Conservation (phyloP, 148 eudicot genomes). For the Rhododendron vialii region DNA sequence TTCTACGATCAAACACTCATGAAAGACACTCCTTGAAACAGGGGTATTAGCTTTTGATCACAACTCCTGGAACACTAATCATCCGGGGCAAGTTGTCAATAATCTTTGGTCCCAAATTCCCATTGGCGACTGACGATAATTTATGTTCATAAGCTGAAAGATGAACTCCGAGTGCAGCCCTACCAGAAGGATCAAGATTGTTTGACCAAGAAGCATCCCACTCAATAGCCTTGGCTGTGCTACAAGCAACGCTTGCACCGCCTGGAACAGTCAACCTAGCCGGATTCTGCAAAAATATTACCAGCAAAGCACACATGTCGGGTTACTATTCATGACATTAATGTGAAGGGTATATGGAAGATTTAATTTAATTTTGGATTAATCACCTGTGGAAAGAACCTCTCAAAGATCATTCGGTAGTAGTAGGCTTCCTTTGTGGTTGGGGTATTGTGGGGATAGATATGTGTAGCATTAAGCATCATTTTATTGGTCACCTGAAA, state of each 20-base stretch:
- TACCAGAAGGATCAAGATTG: constrained; percentile 88
- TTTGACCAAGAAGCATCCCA: constrained; percentile 87
- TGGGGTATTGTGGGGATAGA: constrained; percentile 85
- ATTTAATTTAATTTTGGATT: not conserved
- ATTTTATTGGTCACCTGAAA: constrained; percentile 73
- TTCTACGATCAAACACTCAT: not conserved
- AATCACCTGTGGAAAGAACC: constrained; percentile 76
- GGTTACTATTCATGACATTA: not conserved
- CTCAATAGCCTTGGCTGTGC: constrained; percentile 80
- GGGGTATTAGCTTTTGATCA: not conserved
- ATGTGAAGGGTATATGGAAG: not conserved
- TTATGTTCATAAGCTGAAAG: constrained; percentile 20
- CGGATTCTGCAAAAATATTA: constrained; percentile 48
- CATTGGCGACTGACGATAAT: not conserved
- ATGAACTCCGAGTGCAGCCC: constrained; percentile 87
- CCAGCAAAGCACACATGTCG: not conserved
- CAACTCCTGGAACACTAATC: not conserved
- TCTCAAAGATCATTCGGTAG: constrained; percentile 77
- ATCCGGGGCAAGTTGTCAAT: not conserved
- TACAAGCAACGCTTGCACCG: constrained; percentile 82
- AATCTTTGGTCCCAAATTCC: not conserved
- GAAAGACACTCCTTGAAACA: not conserved
- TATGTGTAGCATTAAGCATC: constrained; percentile 69
- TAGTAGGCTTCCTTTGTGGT: constrained; percentile 82
- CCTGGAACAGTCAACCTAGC: constrained; percentile 80